Evolutionary conservation across 768 basidiomycete species (phyloP), one percentile per base, ranked within the genome.

Genomic region (Pleurotus djamor): DNA sequence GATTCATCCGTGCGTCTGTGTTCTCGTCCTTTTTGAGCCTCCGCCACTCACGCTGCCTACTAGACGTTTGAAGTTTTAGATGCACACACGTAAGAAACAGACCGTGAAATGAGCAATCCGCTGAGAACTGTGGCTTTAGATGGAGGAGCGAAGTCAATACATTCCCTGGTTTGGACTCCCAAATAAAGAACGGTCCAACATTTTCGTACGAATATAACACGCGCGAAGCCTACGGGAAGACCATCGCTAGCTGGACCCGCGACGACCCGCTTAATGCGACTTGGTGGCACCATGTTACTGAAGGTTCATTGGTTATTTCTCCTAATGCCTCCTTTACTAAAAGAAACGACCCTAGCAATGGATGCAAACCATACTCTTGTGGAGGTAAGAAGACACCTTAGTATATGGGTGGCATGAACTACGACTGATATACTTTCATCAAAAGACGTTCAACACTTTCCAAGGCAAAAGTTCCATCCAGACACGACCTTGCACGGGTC

Each of bases 261-360:
- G 75, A 78, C 57, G 89, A 89, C 66, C 90, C 90, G 0, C 71
- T 92, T 61, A 92, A 92, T 61, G 88, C 88, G 5, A 91, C 91
- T 8, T 92, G 87, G 86, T 92, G 90, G 90, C 90, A 91, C 64
- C 81, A 71, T 48, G 87, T 92, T 44, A 91, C 90, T 8, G 88
- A 91, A 72, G 80, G 88, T 86, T 58, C 62, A 79, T 50, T 7
- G 28, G 8, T 44, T 35, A 32, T 34, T 33, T 21, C 52, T 35
- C 17, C 12, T 10, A 36, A 41, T 52, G 3, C 52, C 51, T 38
- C 5, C 37, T n/a, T 21, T 48, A 60, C 41, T 63, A 45, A 58
- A 34, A 8, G 28, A 55, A 49, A 37, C 5, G 21, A 10, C 21
- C 38, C 33, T 59, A 86, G 87, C 82, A 45, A 87, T 89, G 86